Base-by-base conservation (phyloP, 2,329 filamentous ascomycete genomes). In the Ceratocystiopsis minuta region DNA sequence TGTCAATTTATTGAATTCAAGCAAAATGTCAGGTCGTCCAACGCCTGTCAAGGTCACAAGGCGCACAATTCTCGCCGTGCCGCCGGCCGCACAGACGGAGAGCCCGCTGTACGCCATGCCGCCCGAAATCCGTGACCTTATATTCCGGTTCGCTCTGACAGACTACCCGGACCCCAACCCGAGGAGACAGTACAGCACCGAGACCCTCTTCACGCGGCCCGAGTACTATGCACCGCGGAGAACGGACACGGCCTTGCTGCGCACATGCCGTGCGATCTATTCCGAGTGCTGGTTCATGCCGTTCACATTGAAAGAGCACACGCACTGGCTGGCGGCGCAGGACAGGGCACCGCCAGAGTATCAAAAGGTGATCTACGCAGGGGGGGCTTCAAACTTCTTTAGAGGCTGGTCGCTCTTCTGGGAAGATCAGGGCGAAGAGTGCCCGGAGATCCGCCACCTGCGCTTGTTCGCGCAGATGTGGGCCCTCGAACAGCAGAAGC, bases 121-220 rank as follows among this genome's bases (percentile, higher is more conserved):
- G 0, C 59, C 60, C 15, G 70, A 74, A 50, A 48, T 73, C 14
- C 63, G 70, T 42, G 57, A 58, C 45, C 50, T 54, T 2, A 67
- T 74, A 39, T 74, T 68, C 50, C 44, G 53, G 11, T 55, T 53
- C 37, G 59, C 54, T 0, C 51, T 68, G 4, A 52, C 57, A 6
- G 59, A 61, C 28, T 60, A 57, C 31, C 55, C 59, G 11, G 60
- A 63, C 35, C 49, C 53, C 5, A 43, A 47, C 2, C 51, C 0
- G 41, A 46, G 1, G 42, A 40, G 1, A n/a, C 47, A 45, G 1
- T 63, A 61, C 50, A 39, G 18, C 1, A 36, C 43, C 7, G 42
- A 52, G 3, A 58, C 61, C 4, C 61, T 54, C 48, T 67, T 59
- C 48, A 52, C 52, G 10, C 54, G 65, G 3, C 65, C 65, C 0